Percentiles rank a stretch among this genome's conserved stretches.
Conservation (phyloP, 73 alveolate genomes). For the Loxodes magnus region DNA sequence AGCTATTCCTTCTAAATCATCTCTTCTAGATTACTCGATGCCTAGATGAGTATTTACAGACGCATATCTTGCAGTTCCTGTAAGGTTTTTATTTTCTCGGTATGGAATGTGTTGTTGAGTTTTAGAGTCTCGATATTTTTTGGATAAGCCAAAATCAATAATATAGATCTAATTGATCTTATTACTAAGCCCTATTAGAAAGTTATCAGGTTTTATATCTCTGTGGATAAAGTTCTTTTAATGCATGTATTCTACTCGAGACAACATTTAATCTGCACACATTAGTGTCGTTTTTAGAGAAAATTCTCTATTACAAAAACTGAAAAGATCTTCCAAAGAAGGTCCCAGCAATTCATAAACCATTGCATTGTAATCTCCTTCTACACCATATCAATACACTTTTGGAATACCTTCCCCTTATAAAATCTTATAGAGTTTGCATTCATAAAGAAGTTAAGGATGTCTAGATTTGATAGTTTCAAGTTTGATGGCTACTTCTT, state of each 20-base stretch:
- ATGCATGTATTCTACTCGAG: constrained; percentile 60
- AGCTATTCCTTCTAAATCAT: constrained; percentile 72
- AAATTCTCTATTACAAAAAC: constrained; percentile 24
- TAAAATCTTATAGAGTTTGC: constrained; percentile 41
- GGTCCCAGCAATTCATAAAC: constrained; percentile 62
- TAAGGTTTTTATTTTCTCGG: constrained; percentile 55
- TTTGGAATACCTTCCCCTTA: constrained; percentile 41
- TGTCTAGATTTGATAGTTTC: constrained; percentile 42
- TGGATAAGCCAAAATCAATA: constrained; percentile 75
- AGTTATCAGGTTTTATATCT: constrained; percentile 83
- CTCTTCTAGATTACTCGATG: constrained; percentile 68
- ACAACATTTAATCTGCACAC: constrained; percentile 54
- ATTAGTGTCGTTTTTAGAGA: constrained; percentile 56
- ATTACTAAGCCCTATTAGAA: constrained; percentile 47
- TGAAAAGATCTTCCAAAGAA: constrained; percentile 51
- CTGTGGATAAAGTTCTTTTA: constrained; percentile 58
- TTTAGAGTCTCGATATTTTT: constrained; percentile 34
- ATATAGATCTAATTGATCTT: constrained; percentile 44
- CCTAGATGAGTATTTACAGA: constrained; percentile 70
- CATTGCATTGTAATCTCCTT: constrained; percentile 59
- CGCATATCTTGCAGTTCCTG: constrained; percentile 81
- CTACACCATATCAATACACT: constrained; percentile 45
- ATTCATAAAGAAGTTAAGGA: constrained; percentile 60
- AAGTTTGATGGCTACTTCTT: constrained; percentile 75
- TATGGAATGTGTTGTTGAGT: constrained; percentile 40